Conservation (phyloP, 2,329 filamentous ascomycete genomes). For the Fusarium pseudonygamai region DNA sequence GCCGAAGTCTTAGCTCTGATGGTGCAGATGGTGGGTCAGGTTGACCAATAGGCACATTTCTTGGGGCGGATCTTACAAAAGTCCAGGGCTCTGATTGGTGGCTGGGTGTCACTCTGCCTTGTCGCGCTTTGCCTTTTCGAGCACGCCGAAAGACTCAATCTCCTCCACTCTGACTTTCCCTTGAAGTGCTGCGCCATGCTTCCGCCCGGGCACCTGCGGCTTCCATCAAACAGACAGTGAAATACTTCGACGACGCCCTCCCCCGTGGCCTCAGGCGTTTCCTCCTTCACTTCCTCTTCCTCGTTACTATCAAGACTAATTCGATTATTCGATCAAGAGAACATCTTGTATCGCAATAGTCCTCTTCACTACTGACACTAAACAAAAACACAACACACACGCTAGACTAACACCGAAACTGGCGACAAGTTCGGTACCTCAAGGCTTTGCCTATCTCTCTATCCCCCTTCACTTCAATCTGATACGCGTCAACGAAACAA, state of each 20-base stretch:
- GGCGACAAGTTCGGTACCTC: conserved; percentile 27
- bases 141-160: conserved; percentile 58
- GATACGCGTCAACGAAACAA: conserved; percentile 15
- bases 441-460: conserved; percentile 28
- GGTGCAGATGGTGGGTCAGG: conserved; percentile 40
- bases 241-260: conserved; percentile 50
- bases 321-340: conserved; percentile 8
- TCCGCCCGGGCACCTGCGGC: conserved; percentile 27
- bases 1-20: conserved; percentile 48
- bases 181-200: conserved; percentile 44
- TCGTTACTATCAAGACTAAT: conserved; percentile 15
- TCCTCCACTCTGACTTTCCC: conserved; percentile 35
- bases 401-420: conserved; percentile 21
- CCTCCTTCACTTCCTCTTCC: conserved; percentile 27
- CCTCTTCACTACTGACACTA: not conserved
- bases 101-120: not conserved
- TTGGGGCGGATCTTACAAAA: conserved; percentile 15
- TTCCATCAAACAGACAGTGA: conserved; percentile 43
- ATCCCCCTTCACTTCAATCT: conserved; percentile 10
- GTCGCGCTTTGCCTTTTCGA: conserved; percentile 50
- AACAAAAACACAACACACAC: not conserved
- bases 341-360: conserved; percentile 1
- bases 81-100: conserved; percentile 43
- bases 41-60: conserved; percentile 41
- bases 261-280: conserved; percentile 47